Percentiles rank a stretch among this genome's conserved stretches.
Evolutionary conservation across 164 flowering plant species (phyloP).

Genomic region (Annona cherimola): DNA sequence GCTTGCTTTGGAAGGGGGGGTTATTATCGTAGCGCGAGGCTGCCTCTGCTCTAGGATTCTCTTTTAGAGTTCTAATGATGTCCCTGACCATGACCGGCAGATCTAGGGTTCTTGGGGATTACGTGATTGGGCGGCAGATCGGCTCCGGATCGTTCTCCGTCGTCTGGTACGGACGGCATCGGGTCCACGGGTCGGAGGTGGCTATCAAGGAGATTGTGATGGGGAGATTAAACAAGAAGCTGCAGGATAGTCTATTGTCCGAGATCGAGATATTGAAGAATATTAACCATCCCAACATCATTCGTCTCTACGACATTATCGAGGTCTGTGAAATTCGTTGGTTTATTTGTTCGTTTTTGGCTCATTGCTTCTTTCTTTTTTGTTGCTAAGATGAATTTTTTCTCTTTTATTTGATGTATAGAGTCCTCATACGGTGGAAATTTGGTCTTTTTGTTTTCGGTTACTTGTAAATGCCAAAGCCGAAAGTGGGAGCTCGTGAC

Average conservation of each 20-base stretch:
- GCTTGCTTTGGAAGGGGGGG: background rate
- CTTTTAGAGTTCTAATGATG: constrained; percentile 33
- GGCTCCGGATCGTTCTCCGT: constrained; percentile 94
- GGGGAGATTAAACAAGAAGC: constrained; percentile 57
- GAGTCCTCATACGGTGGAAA: background rate
- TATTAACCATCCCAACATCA: constrained; percentile 85
- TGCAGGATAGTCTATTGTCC: constrained; percentile 81
- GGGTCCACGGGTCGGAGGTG: constrained; percentile 75
- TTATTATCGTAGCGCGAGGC: background rate
- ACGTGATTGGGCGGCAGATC: constrained; percentile 62
- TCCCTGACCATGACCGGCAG: constrained; percentile 43
- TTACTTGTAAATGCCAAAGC: background rate
- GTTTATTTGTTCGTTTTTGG: background rate
- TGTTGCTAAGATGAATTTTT: background rate
- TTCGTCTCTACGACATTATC: constrained; percentile 76
- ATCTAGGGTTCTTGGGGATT: constrained; percentile 71
- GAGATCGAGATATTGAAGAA: constrained; percentile 71
- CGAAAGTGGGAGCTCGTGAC: background rate
- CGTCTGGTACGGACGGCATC: constrained; percentile 90
- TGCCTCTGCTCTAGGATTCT: constrained; percentile 6
- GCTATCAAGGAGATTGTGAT: constrained; percentile 90
- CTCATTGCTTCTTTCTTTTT: background rate
- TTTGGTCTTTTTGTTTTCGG: background rate
- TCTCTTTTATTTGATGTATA: background rate
- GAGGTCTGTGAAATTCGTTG: constrained; percentile 40